Evolutionary conservation across 768 basidiomycete genomes (phyloP).

Genomic region (Solioccasus polychromus): DNA sequence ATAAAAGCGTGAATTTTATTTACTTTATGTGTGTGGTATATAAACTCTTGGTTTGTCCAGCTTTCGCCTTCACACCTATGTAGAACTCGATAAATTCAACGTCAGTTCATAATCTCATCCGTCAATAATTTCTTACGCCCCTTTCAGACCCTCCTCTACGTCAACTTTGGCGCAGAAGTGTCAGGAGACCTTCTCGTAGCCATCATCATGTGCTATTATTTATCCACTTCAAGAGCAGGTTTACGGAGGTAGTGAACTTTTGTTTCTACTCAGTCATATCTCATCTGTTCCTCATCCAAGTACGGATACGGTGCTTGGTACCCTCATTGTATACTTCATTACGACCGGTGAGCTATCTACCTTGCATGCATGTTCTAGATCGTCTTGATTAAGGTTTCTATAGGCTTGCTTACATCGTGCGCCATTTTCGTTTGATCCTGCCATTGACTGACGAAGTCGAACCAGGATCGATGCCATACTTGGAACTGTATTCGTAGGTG

Average conservation of each 20-base stretch:
- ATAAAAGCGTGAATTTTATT: constrained; percentile 42
- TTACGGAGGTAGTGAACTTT: constrained; percentile 38
- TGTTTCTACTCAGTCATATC: not conserved
- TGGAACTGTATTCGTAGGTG: constrained; percentile 39
- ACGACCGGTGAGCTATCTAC: constrained; percentile 44
- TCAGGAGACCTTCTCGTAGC: constrained; percentile 52
- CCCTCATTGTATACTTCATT: constrained; percentile 48
- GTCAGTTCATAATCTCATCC: constrained; percentile 26
- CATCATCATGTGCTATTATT: constrained; percentile 43
- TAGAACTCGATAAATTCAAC: constrained; percentile 37
- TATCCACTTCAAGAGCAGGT: constrained; percentile 48
- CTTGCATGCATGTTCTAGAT: constrained; percentile 12
- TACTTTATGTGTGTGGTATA: not conserved
- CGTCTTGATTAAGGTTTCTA: constrained; percentile 18
- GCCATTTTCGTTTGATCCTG: constrained; percentile 13
- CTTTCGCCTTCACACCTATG: constrained; percentile 35
- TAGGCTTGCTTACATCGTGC: constrained; percentile 38
- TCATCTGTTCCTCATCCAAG: constrained; percentile 25
- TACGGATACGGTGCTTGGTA: constrained; percentile 46
- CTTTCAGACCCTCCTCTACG: constrained; percentile 45
- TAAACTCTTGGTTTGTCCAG: constrained; percentile 22
- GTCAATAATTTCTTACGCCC: not conserved
- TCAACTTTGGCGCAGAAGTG: constrained; percentile 49
- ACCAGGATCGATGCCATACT: constrained; percentile 45
- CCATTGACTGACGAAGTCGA: not conserved